These are phyloP conservation scores for Maudiozyma bulderi DNA, from an alignment of 805 yeast species.

Conservation along the genomic window DNA sequence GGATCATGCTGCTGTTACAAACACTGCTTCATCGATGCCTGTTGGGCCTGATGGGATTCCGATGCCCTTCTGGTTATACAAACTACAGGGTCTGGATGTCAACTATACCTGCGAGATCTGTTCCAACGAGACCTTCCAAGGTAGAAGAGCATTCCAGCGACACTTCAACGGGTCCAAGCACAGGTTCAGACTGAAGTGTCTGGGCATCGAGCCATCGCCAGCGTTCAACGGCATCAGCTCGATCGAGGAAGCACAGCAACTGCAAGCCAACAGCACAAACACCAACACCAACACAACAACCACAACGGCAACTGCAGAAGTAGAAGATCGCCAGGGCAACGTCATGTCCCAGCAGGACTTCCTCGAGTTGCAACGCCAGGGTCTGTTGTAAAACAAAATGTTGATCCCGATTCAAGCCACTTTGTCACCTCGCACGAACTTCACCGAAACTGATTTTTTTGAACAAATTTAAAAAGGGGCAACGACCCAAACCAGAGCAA, in stretches of 20 bases:
- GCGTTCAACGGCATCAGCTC: slow-evolving; percentile 53
- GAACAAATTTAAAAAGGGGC: no score
- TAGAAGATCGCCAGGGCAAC: slow-evolving; percentile 89
- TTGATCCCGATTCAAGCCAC: background rate
- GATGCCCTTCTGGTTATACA: slow-evolving; percentile 88
- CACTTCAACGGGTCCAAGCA: slow-evolving; percentile 74
- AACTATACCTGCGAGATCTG: slow-evolving; percentile 79
- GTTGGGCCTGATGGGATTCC: slow-evolving; percentile 85
- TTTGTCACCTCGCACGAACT: background rate
- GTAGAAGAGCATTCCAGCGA: slow-evolving; percentile 57
- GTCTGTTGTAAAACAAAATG: slow-evolving; percentile 43
- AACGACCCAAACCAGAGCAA: no score
- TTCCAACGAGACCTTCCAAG: slow-evolving; percentile 62
- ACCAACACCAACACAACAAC: background rate
- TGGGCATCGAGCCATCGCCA: slow-evolving; percentile 54
- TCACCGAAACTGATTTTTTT: no score
- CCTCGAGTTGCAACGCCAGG: slow-evolving; percentile 80
- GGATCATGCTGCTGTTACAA: slow-evolving; percentile 7
- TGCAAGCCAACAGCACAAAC: slow-evolving; percentile 25
- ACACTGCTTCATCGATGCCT: slow-evolving; percentile 36
- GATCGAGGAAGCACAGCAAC: slow-evolving; percentile 56
- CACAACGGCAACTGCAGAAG: slow-evolving; percentile 52
- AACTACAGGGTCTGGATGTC: slow-evolving; percentile 73
- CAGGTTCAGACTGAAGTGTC: slow-evolving; percentile 56
- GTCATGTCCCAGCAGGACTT: slow-evolving; percentile 80